Conservation (phyloP, 2,329 filamentous ascomycete genomes). For the Cladophialophora carrionii region DNA sequence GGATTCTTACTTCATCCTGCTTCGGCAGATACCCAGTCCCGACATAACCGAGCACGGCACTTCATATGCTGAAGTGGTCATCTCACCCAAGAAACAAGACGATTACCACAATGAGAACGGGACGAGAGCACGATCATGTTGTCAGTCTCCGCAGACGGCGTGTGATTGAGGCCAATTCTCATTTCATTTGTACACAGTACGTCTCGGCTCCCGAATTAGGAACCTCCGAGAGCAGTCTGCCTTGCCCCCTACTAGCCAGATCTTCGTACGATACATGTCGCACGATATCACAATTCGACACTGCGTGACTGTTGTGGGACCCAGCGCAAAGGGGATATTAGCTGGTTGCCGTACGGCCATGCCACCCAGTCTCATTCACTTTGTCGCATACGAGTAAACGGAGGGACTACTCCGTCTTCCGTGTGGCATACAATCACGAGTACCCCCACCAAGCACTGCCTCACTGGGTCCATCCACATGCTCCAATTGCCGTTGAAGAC, state of each 20-base stretch:
- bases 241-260: neutral
- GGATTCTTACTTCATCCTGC: neutral
- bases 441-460: neutral
- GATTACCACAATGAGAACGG: neutral
- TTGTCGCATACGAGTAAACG: neutral
- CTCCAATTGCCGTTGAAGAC: neutral
- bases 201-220: neutral
- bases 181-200: neutral
- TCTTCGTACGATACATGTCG: neutral
- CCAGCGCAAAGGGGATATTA: neutral
- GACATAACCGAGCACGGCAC: neutral
- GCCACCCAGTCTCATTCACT: neutral
- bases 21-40: neutral
- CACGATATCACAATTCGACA: neutral
- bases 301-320: too few species aligned
- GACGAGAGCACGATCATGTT: neutral
- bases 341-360: neutral
- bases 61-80: neutral
- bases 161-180: neutral
- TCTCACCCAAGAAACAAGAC: neutral
- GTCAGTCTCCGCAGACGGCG: neutral
- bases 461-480: slow-evolving; percentile 1
- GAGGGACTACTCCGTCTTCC: too few species aligned
- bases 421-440: neutral
- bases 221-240: slow-evolving; percentile 6